Percentiles rank a stretch among this genome's conserved stretches.
These are phyloP conservation scores for Wallacemonas rigidus DNA, from an alignment of 208 protist species.

Conservation along the genomic window DNA sequence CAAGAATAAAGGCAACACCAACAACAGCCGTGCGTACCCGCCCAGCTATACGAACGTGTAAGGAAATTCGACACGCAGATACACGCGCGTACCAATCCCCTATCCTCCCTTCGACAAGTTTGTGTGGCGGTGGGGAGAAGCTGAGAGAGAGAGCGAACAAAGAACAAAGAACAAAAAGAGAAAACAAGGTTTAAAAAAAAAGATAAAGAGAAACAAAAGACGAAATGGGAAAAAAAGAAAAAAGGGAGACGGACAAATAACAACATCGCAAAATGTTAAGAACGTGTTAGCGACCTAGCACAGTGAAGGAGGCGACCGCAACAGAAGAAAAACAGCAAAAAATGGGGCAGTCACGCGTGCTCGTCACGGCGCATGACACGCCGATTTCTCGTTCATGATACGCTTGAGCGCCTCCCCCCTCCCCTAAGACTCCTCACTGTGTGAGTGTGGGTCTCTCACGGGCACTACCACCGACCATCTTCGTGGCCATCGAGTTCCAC, in stretches of 20 bases:
- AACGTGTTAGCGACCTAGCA: too few relatives aligned
- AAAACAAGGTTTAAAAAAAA: constrained; percentile 20
- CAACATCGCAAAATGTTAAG: too few relatives aligned
- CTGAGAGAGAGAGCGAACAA: not conserved
- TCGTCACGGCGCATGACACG: not conserved
- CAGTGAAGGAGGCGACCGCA: not conserved
- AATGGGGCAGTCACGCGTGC: not conserved
- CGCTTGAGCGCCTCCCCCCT: too few relatives aligned
- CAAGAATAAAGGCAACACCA: too few relatives aligned
- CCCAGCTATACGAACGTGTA: too few relatives aligned
- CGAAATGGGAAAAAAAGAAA: not conserved
- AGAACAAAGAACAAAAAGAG: constrained; percentile 12
- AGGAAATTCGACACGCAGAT: too few relatives aligned
- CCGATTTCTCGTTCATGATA: too few relatives aligned
- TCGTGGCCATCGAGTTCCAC: constrained; percentile 1
- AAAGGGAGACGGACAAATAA: not conserved
- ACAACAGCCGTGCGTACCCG: too few relatives aligned
- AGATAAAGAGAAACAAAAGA: not conserved
- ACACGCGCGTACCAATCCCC: too few relatives aligned
- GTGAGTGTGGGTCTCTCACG: too few relatives aligned
- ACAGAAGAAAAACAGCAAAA: not conserved
- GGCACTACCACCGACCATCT: not conserved
- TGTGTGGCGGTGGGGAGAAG: not conserved
- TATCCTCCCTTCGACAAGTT: too few relatives aligned
- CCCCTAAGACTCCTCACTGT: too few relatives aligned